phyloP scores from a whole-genome alignment of 148 eudicot genomes.

The Fagopyrum tataricum region DNA sequence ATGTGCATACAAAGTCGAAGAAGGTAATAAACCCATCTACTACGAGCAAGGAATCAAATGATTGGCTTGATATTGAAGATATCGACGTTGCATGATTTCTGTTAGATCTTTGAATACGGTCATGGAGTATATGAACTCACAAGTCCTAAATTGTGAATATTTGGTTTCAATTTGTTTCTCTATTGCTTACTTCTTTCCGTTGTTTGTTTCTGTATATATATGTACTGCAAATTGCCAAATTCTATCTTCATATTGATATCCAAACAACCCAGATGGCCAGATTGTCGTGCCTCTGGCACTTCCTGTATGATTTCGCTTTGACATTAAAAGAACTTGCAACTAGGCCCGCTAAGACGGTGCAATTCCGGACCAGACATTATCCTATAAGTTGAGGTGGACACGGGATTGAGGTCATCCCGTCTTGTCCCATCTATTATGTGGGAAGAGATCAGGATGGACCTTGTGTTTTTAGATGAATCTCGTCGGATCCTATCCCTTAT shows the following conservation, averaged over 20 bases:
- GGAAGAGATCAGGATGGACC: too few species aligned
- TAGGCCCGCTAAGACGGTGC: too few species aligned
- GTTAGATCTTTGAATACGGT: not conserved
- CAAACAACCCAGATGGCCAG: not conserved
- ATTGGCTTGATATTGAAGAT: conserved; percentile 57
- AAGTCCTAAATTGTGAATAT: conserved; percentile 11
- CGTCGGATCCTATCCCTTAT: too few species aligned
- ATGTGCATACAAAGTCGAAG: conserved; percentile 36
- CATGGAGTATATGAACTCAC: not conserved
- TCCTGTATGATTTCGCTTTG: too few species aligned
- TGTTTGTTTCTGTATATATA: conserved; percentile 5
- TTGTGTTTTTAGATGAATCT: too few species aligned
- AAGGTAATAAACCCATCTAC: conserved; percentile 23
- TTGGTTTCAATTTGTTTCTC: not conserved
- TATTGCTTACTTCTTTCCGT: not conserved
- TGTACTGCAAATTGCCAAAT: not conserved
- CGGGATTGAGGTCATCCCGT: too few species aligned
- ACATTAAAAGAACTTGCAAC: too few species aligned
- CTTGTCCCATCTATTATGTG: too few species aligned
- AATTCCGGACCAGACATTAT: too few species aligned
- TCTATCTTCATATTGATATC: not conserved
- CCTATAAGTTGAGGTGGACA: too few species aligned
- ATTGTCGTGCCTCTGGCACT: too few species aligned
- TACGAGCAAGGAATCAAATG: conserved; percentile 48
- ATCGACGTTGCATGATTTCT: conserved; percentile 38